Evolutionary conservation across 1,139 yeast species (phyloP), one percentile per base, ranked within the genome.

Genomic region (Kluyveromyces sp.): DNA sequence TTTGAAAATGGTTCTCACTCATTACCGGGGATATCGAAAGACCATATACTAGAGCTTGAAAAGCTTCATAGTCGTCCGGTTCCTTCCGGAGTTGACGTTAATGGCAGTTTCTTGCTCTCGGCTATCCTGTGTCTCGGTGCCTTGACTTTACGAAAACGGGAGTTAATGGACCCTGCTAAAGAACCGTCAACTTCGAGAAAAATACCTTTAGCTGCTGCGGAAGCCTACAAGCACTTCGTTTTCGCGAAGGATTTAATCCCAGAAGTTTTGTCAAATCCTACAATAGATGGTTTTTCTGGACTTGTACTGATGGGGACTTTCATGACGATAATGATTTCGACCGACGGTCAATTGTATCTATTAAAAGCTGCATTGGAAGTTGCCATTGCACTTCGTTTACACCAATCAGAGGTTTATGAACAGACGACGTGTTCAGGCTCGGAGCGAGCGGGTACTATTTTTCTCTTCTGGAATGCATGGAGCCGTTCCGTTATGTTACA

Each of bases 401-500:
- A 36, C 16, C n/a, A 36, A 8, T 20, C 22, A 17, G 20, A 25
- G 12, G 16, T 13, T 25, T 36, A 42, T 12, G 30, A 29, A 11
- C 8, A 15, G 15, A 32, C 28, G 6, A 8, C 30, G 7, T 20
- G 13, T 20, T 17, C 30, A 3, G 28, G 22, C 8, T 17, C 28
- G 12, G 30, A 16, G 16, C 28, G 32, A 17, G 7, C 28, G 13
- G 45, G 43, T 6, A 13, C 40, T 20, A 17, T 42, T 12, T 17
- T 42, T 9, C 17, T 42, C 28, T 42, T 42, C 11, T 42, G 45
- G 45, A 42, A 39, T 26, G 15, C 40, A 30, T 42, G 45, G 45
- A 39, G 45, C 32, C 40, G 43, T 7, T 42, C 39, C 19, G 39
- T 42, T 31, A 39, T 42, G 45, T 33, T 42, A 32, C 19, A 42